These are phyloP conservation scores for Cytospora paraplurivora DNA, from an alignment of 2,329 filamentous ascomycete genomes.

Conservation along the genomic window DNA sequence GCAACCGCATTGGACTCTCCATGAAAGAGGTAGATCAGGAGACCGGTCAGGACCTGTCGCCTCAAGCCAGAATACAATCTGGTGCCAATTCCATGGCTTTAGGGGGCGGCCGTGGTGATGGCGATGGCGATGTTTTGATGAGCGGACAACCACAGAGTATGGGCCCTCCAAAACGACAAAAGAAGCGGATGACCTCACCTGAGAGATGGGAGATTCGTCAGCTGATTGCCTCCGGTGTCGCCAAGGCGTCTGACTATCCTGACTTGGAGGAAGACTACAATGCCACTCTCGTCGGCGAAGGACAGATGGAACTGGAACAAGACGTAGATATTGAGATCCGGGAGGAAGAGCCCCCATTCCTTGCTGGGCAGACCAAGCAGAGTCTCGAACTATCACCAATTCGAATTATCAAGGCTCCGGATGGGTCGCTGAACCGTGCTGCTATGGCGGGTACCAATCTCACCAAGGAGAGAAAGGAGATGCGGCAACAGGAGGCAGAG, in stretches of 20 bases:
- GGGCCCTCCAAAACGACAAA: slow-evolving; percentile 60
- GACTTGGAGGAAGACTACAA: slow-evolving; percentile 95
- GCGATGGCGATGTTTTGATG: slow-evolving; percentile 18
- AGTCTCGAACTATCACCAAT: slow-evolving; percentile 94
- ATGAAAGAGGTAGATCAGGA: slow-evolving; percentile 98
- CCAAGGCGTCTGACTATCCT: slow-evolving; percentile 90
- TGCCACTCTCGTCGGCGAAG: slow-evolving; percentile 81
- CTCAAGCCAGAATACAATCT: slow-evolving; percentile 76
- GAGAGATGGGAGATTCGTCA: slow-evolving; percentile 98
- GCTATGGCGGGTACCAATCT: slow-evolving; percentile 90
- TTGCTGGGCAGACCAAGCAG: slow-evolving; percentile 95
- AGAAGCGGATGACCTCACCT: slow-evolving; percentile 93
- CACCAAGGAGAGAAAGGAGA: slow-evolving; percentile 85
- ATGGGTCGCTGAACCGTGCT: slow-evolving; percentile 95
- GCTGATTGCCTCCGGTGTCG: slow-evolving; percentile 90
- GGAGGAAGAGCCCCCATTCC: slow-evolving; percentile 94
- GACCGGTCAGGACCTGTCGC: slow-evolving; percentile 80
- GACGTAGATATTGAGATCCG: slow-evolving; percentile 96
- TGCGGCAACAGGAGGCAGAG: slow-evolving; percentile 85
- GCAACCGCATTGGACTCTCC: slow-evolving; percentile 78
- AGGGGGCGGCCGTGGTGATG: slow-evolving; percentile 48
- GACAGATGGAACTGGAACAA: slow-evolving; percentile 88
- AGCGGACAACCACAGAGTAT: slow-evolving; percentile 56
- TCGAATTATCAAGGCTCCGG: slow-evolving; percentile 92
- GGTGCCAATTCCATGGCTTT: slow-evolving; percentile 88